Evolutionary conservation across 1,284 basidiomycete species (phyloP), one percentile per base, ranked within the genome.

Genomic region (Amylostereum areolatum): DNA sequence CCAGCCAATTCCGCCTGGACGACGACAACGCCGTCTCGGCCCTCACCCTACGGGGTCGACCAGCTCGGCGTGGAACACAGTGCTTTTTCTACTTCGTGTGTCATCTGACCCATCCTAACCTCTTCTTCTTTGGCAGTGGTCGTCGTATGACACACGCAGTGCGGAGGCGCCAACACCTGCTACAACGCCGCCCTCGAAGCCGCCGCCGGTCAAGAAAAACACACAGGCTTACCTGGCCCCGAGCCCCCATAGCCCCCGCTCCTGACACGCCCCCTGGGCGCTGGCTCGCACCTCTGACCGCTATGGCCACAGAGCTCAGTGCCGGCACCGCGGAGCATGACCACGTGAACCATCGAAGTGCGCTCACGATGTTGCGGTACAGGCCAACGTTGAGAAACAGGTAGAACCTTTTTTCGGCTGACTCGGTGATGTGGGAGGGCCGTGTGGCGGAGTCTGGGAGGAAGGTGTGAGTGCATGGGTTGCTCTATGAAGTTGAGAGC

Each of bases 11-110:
- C 67, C 83, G 82, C 52, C 66, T 74, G 6, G 70, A 84, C 51
- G 92, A 95, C 62, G 76, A 80, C 55, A 89, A 80, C 49, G 82
- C 82, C 0, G 71, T 80, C 37, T 80, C 89, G 1, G 85, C 89
- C 0, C 73, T 95, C 48, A 73, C n/a, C 80, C 3, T 95, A 85
- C 62, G 91, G 86, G 2, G 73, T 94, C 25, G 75, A 80, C 57
- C 70, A 76, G 53, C 73, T 93, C 42, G 83, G 85, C 40, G 84
- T 92, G 18, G 76, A 88, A 67, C 84, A 94, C 67, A 78, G 89
- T 90, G 62, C 61, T 75, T 75, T 58, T 49, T 61, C 41, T 43
- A 5, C 27, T 54, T 64, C 62, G 62, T 60, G n/a, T 42, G 43
- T 58, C 50, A 40, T 52, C 35, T 51, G 37, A 45, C 5, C 54